Conservation (phyloP, 2,329 filamentous ascomycete species). For the Boeremia lycopersici region DNA sequence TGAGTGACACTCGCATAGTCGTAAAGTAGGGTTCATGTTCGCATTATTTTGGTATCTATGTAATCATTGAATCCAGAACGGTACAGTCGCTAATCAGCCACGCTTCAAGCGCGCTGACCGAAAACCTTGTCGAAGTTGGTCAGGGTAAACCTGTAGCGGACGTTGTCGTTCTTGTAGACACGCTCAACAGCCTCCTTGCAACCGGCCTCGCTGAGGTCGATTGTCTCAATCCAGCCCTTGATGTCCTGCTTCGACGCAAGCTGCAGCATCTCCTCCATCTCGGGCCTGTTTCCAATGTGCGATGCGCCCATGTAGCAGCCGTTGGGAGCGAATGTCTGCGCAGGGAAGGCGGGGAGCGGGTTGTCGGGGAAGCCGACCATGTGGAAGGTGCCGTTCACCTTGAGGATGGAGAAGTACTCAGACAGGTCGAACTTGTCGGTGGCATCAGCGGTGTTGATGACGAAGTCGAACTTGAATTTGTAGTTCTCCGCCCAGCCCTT, state of each 20-base stretch:
- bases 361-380: constrained; percentile 81
- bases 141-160: constrained; percentile 74
- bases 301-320: constrained; percentile 63
- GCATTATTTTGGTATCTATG: constrained; percentile 18
- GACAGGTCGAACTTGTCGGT: constrained; percentile 71
- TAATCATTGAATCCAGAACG: constrained; percentile 1
- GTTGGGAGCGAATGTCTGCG: constrained; percentile 76
- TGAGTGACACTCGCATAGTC: no score
- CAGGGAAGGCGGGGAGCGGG: constrained; percentile 71
- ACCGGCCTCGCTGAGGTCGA: constrained; percentile 73
- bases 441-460: constrained; percentile 75
- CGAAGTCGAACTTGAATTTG: constrained; percentile 72
- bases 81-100: constrained; percentile 4
- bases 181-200: constrained; percentile 73
- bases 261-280: constrained; percentile 60
- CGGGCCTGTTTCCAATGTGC: constrained; percentile 57
- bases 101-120: constrained; percentile 52
- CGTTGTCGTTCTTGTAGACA: constrained; percentile 70
- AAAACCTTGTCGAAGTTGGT: constrained; percentile 72
- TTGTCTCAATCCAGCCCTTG: constrained; percentile 64
- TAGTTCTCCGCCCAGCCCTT: constrained; percentile 64
- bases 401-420: constrained; percentile 78
- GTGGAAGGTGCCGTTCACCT: constrained; percentile 81
- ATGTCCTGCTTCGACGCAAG: constrained; percentile 58
- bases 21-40: constrained; percentile 6